Evolutionary conservation across 1,284 basidiomycete genomes (phyloP).

Genomic region (Limonomyces culmigenus): DNA sequence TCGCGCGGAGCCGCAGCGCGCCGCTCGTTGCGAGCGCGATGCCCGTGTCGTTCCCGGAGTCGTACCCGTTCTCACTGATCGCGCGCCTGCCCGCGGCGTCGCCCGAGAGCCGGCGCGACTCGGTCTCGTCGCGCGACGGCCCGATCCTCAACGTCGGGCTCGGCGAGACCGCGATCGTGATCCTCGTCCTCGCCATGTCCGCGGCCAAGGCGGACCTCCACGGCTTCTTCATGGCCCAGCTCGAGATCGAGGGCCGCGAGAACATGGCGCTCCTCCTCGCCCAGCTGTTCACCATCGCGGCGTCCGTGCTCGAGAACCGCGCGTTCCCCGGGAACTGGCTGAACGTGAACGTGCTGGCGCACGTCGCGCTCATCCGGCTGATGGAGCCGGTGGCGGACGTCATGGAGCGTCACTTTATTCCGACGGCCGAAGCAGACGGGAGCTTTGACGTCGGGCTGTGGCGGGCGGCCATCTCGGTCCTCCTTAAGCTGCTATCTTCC

Average conservation of each 20-base stretch:
- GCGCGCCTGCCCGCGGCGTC: conserved; percentile 42
- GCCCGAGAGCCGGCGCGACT: conserved; percentile 18
- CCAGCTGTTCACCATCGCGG: conserved; percentile 70
- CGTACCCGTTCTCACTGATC: conserved; percentile 83
- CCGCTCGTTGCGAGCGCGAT: conserved; percentile 42
- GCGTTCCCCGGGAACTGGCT: conserved; percentile 89
- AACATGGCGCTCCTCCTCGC: conserved; percentile 57
- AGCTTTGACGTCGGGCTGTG: conserved; percentile 71
- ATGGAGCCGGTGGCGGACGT: conserved; percentile 70
- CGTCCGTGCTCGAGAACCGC: conserved; percentile 74
- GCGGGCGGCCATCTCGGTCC: conserved; percentile 68
- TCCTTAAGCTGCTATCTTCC: conserved; percentile 76
- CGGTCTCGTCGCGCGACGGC: conserved; percentile 8
- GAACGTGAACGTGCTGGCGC: conserved; percentile 81
- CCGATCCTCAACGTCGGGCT: conserved; percentile 60
- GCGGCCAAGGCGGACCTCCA: conserved; percentile 66
- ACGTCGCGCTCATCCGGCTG: conserved; percentile 80
- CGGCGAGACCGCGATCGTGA: conserved; percentile 77
- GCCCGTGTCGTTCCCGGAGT: conserved; percentile 83
- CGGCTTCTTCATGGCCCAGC: conserved; percentile 61
- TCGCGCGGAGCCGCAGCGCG: conserved; percentile 52
- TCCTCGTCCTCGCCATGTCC: conserved; percentile 70
- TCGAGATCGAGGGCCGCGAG: conserved; percentile 80
- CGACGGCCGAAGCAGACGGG: conserved; percentile 40
- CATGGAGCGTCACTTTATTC: conserved; percentile 72